Base-by-base conservation (phyloP, 1,284 basidiomycete species). In the Wolfiporia cocos region DNA sequence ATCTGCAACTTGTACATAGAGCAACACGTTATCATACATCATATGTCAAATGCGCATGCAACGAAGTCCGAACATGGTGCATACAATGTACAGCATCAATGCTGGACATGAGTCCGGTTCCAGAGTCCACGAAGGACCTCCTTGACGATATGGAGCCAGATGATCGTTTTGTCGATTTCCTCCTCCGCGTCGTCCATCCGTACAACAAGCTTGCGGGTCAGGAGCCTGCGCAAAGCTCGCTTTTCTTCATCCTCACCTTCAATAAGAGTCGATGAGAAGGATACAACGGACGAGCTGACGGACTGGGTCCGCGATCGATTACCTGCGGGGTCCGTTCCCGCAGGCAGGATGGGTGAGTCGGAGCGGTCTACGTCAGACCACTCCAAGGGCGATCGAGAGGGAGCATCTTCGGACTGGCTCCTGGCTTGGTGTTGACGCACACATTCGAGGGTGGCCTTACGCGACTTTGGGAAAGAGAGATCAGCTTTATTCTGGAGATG, bases 101-200 rank as follows among this genome's bases (percentile, higher is more conserved):
- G n/a, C n/a, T n/a, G n/a, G n/a, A n/a, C n/a, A n/a, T n/a, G n/a
- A 28, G 72, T 67, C 47, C 69, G 64, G 46, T 69, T 63, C 55
- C 75, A 75, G 33, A 82, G 69, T 40, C 73, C 73, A 33, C 71
- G 67, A 23, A 83, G 66, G 31, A 76, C 74, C 41, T 77, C 78
- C 52, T 74, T 78, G 45, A 85, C 73, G 42, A 83, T 72, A 34
- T 71, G 67, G 23, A 83, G 57, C 79, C 84, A 85, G 2, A 62
- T 61, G 19, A 67, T 64, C 32, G 70, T 67, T 50, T 71, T 74
- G 47, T 84, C 78, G 33, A 84, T 65, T 59, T 85, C 71, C 50
- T 84, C 81, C 58, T 78, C 71, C 33, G 82, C 73, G 21, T 71
- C 74, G 20, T 71, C 69, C 3, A 73, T 65, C 22, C 74, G 67